Evolutionary conservation across 2,329 filamentous ascomycete genomes (phyloP).

Genomic region (Fusarium oligoseptatum): DNA sequence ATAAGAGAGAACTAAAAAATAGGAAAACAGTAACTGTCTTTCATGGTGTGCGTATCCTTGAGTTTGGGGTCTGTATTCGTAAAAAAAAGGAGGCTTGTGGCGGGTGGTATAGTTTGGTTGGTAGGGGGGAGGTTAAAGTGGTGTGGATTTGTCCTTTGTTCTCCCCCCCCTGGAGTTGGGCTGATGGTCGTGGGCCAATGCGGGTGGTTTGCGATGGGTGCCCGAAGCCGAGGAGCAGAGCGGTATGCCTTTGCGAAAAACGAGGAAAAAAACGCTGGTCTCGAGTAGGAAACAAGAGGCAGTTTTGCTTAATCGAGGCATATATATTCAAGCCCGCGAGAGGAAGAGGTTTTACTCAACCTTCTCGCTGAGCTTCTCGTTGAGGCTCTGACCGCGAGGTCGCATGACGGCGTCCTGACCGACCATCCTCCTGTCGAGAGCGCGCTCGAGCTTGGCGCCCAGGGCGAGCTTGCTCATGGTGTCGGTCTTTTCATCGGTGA

Average conservation of each 20-base stretch:
- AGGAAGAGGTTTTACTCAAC: conserved; percentile 37
- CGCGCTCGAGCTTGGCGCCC: conserved; percentile 90
- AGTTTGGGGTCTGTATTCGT: conserved; percentile 28
- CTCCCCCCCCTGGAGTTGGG: not conserved
- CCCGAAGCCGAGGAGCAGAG: not conserved
- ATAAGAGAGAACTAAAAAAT: conserved; percentile 10
- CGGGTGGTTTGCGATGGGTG: conserved; percentile 4
- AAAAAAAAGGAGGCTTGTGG: not conserved
- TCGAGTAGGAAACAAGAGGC: conserved; percentile 5
- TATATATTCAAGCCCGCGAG: not conserved
- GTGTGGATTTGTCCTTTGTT: not conserved
- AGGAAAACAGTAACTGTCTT: conserved; percentile 12
- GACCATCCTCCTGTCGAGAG: conserved; percentile 87
- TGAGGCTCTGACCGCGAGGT: conserved; percentile 57
- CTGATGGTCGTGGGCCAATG: conserved; percentile 3
- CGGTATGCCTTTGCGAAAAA: conserved; percentile 4
- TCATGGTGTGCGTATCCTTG: conserved; percentile 18
- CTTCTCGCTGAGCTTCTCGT: conserved; percentile 55
- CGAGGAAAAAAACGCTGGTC: not conserved
- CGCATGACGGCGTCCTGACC: conserved; percentile 91
- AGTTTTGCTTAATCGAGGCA: not conserved
- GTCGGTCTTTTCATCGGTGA: conserved; percentile 83
- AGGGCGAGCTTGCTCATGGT: conserved; percentile 88
- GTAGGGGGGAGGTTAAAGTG: not conserved
- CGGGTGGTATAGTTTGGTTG: not conserved